phyloP scores from a whole-genome alignment of 1,284 basidiomycete species.

The Fomitopsis palustris region DNA sequence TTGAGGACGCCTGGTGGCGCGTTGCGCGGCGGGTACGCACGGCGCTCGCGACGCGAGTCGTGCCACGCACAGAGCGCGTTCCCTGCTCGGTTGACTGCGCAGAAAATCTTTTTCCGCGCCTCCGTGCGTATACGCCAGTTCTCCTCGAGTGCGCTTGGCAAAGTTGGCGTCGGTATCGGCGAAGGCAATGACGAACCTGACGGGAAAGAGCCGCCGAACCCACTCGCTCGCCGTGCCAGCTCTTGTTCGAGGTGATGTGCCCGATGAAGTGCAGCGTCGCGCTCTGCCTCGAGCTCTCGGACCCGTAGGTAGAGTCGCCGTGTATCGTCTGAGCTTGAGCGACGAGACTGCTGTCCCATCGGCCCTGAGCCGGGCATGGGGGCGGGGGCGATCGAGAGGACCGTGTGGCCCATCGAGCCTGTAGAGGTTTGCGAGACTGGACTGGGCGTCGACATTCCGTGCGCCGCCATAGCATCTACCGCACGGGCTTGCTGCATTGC shows the following conservation, averaged over 20 bases:
- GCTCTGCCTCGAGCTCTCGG: constrained; percentile 43
- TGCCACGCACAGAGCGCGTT: constrained; percentile 87
- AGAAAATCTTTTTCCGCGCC: constrained; percentile 64
- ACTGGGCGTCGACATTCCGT: constrained; percentile 4
- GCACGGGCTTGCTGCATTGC: constrained; percentile 19
- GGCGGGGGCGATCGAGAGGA: constrained; percentile 22
- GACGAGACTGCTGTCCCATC: constrained; percentile 21
- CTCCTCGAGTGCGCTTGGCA: constrained; percentile 46
- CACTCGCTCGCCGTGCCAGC: constrained; percentile 30
- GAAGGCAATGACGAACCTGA: constrained; percentile 29
- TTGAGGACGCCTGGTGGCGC: constrained; percentile 74
- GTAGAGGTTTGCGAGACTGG: constrained; percentile 14
- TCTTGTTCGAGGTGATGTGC: constrained; percentile 45
- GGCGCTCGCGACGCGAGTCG: constrained; percentile 76
- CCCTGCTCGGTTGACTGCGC: constrained; percentile 78
- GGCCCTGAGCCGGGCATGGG: constrained; percentile 18
- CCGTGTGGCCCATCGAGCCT: constrained; percentile 7
- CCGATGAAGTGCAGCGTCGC: constrained; percentile 42
- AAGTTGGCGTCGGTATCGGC: constrained; percentile 36
- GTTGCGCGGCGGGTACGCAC: constrained; percentile 73
- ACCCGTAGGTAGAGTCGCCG: constrained; percentile 36
- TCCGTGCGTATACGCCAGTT: constrained; percentile 71
- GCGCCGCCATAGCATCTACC: constrained; percentile 3
- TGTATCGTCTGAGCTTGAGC: constrained; percentile 33
- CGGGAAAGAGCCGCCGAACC: constrained; percentile 17